Percentiles rank a stretch among this genome's conserved stretches.
Conservation (phyloP, 352 stramenopile species). For the Pythium guiyangense region DNA sequence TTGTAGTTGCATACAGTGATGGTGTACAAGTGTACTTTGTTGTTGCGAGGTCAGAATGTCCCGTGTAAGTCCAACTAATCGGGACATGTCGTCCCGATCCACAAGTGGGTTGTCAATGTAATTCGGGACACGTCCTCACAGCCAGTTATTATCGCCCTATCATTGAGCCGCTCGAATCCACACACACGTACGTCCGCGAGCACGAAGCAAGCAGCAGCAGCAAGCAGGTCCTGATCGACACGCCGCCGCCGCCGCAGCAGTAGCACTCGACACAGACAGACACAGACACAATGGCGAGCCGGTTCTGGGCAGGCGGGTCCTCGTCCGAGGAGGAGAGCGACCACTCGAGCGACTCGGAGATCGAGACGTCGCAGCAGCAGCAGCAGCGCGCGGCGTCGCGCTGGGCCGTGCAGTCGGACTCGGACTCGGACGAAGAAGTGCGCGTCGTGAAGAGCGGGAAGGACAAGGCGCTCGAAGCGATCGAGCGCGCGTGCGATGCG, state of each 20-base stretch:
- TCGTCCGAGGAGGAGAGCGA: conserved; percentile 81
- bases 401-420: conserved; percentile 82
- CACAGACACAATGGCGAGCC: conserved; percentile 50
- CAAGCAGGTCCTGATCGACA: too few relatives aligned
- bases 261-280: conserved; percentile 12
- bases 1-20: too few relatives aligned
- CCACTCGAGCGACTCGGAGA: conserved; percentile 64
- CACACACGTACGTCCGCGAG: too few relatives aligned
- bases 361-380: conserved; percentile 73
- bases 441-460: conserved; percentile 96
- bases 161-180: too few relatives aligned
- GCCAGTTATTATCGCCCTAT: conserved; percentile 12
- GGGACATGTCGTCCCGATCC: too few relatives aligned
- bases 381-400: conserved; percentile 64
- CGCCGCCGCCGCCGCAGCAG: conserved; percentile 12
- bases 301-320: conserved; percentile 80
- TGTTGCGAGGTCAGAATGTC: too few relatives aligned
- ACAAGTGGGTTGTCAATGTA: too few relatives aligned
- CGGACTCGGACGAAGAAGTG: conserved; percentile 81
- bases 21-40: too few relatives aligned
- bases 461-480: conserved; percentile 82
- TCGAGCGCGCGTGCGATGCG: conserved; percentile 56
- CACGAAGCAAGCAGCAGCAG: not conserved
- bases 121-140: too few relatives aligned
- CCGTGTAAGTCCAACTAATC: too few relatives aligned